Evolutionary conservation across 768 basidiomycete species (phyloP).

Genomic region (Chalciporus chontae): DNA sequence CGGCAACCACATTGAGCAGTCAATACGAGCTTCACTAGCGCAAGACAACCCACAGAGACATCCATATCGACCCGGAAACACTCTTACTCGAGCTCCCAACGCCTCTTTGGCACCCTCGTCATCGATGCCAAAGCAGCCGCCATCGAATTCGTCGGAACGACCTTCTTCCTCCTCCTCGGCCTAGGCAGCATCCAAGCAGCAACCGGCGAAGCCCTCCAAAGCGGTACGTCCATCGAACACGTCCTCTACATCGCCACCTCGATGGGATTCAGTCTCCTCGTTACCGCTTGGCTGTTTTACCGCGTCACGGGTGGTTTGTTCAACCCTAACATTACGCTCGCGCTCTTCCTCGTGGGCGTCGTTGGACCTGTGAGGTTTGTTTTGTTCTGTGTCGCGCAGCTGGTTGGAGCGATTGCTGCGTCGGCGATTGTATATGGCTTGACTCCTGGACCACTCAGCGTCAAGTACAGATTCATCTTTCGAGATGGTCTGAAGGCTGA

Average conservation of each 20-base stretch:
- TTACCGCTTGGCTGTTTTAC: slow-evolving; percentile 67
- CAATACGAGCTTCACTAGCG: too few relatives aligned
- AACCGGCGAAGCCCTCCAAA: slow-evolving; percentile 32
- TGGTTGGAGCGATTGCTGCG: slow-evolving; percentile 57
- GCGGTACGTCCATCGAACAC: slow-evolving; percentile 37
- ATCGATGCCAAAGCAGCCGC: slow-evolving; percentile 46
- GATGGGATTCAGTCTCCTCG: slow-evolving; percentile 60
- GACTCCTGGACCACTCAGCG: slow-evolving; percentile 50
- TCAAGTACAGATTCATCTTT: slow-evolving; percentile 39
- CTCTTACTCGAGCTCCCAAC: slow-evolving; percentile 23
- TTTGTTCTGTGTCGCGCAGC: slow-evolving; percentile 59
- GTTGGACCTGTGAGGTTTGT: slow-evolving; percentile 54
- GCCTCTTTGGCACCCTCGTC: slow-evolving; percentile 27
- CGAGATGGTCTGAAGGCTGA: slow-evolving; percentile 12
- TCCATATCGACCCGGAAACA: slow-evolving; percentile 10
- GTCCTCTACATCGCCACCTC: slow-evolving; percentile 54
- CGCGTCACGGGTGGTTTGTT: slow-evolving; percentile 62
- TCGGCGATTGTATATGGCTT: slow-evolving; percentile 52
- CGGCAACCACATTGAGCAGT: too few relatives aligned
- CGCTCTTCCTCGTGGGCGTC: slow-evolving; percentile 54
- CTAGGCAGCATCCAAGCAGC: slow-evolving; percentile 63
- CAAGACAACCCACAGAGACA: background rate
- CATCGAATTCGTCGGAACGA: slow-evolving; percentile 60
- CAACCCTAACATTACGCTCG: slow-evolving; percentile 60
- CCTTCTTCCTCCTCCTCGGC: slow-evolving; percentile 61